Base-by-base conservation (phyloP, 352 stramenopile genomes). In the Phytophthora sojae region DNA sequence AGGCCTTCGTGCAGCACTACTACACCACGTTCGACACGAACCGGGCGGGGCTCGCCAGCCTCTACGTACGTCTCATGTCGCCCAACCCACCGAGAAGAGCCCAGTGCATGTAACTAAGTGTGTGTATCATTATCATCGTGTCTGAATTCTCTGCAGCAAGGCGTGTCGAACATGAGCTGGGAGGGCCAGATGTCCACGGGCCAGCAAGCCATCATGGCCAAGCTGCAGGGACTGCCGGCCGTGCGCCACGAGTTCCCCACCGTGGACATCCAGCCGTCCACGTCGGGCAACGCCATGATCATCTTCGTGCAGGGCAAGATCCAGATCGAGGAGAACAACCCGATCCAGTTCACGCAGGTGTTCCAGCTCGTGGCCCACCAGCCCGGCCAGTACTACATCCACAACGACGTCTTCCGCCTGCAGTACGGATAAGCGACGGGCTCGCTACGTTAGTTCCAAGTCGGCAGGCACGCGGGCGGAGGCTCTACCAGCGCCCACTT, bases 371-470 rank as follows among this genome's bases (percentile, higher is more conserved):
- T 99, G 44, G 87, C 90, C 23, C 94, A 97, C 57, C 90, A 88
- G 56, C 94, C 91, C 7, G 94, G 93, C 55, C 81, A 96, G 74
- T 99, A 99, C 83, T 99, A 99, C 85, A 97, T 99, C 56, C 95
- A 99, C 78, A 99, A 99, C 83, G 92, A 98, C 78, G 80, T 99
- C 45, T 99, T 99, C 86, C 91, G 97, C 84, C 89, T 99, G 67
- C 98, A 98, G 81, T 99, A 99, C 82, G 97, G 94, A 75, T 97
- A 98, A 89, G 63, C 8, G 32, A 45, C n/a, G 58, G 42, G 17
- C 23, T 58, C 17, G 19, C 39, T 66, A 60, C 44, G 57, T 64
- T 72, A 66, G 66, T 51, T 61, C n/a, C 57, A 29, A 63, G 56
- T 61, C 42, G 37, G 54, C 49, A 49, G 45, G 54, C 49, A 56